Conservation (phyloP, 441 rosid species). For the Euphorbia celastroides region DNA sequence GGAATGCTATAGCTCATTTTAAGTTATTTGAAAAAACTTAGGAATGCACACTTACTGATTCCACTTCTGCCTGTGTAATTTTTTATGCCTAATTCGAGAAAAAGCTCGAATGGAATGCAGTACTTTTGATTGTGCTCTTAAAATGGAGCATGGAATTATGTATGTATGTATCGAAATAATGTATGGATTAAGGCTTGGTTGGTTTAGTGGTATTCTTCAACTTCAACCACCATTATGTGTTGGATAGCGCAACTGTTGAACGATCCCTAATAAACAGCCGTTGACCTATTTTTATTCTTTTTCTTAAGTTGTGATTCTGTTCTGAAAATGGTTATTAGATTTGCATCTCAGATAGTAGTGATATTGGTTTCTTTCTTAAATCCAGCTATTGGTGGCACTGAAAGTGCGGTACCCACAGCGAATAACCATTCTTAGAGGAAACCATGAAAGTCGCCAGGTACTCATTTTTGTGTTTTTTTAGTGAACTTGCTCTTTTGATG, state of each 20-base stretch:
- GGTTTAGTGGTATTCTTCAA: too few relatives aligned
- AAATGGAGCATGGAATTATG: not conserved
- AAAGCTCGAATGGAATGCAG: not conserved
- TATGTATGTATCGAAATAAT: not conserved
- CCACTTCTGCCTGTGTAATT: not conserved
- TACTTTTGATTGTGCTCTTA: not conserved
- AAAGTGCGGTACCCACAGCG: conserved; percentile 80
- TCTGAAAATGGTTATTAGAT: not conserved
- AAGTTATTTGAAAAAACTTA: not conserved
- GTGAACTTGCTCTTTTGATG: not conserved
- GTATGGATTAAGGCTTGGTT: not conserved
- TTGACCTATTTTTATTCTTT: not conserved
- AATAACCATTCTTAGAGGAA: conserved; percentile 90
- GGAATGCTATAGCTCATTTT: not conserved
- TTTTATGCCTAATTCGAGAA: not conserved
- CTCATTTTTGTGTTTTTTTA: not conserved
- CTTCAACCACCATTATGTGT: not conserved
- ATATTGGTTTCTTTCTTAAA: not conserved
- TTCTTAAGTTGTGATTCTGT: not conserved
- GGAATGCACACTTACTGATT: not conserved
- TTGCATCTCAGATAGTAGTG: conserved; percentile 1
- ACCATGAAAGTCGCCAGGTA: conserved; percentile 97
- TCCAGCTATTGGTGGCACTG: conserved; percentile 74
- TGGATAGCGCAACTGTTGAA: not conserved
- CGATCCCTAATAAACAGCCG: too few relatives aligned